Evolutionary conservation across 2,329 filamentous ascomycete species (phyloP), one percentile per base, ranked within the genome.

Genomic region (Colletotrichum melonis): DNA sequence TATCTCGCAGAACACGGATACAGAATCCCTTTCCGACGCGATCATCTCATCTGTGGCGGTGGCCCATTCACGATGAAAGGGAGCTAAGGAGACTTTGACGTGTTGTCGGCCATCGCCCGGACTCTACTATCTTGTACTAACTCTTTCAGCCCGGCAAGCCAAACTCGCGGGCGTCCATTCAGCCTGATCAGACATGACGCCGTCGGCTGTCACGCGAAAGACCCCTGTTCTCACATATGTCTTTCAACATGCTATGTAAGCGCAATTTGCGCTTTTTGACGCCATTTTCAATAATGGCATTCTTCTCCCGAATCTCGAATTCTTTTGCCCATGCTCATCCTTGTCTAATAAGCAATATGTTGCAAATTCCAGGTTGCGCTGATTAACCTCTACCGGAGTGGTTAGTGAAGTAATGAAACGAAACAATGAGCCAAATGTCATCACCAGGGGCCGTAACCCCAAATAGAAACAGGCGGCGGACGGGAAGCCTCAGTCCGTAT

Each of bases 221-320:
- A 56, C 16, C 64, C 57, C 55, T 70, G 67, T 24, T 26, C 22
- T n/a, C 24, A 19, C n/a, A 19, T 24, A 32, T 9, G 26, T 32
- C 16, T 56, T 49, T 52, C 55, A 65, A 38, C 46, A 22, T 42
- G 54, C 59, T 22, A 57, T 19, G 30, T 26, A 38, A 58, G 65
- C 35, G 58, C 42, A 72, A 72, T 69, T 64, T 72, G 59, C 69
- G 8, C 28, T 24, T 56, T 16, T n/a, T 46, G 58, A 64, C 59
- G 66, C 69, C 59, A 72, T 64, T 59, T 56, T 59, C 65, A 58
- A 63, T 72, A 69, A 63, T 55, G 38, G 42, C 59, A 63, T 58
- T 63, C 65, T 54, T 35, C 58, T 58, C 28, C 24, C 58, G 16
- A 12, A 58, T 22, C 35, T 62, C 57, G 35, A 68, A 32, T 30